Percentiles rank a stretch among this genome's conserved stretches.
phyloP scores from a whole-genome alignment of 2,329 filamentous ascomycete genomes.

The Calonectria henricotiae region DNA sequence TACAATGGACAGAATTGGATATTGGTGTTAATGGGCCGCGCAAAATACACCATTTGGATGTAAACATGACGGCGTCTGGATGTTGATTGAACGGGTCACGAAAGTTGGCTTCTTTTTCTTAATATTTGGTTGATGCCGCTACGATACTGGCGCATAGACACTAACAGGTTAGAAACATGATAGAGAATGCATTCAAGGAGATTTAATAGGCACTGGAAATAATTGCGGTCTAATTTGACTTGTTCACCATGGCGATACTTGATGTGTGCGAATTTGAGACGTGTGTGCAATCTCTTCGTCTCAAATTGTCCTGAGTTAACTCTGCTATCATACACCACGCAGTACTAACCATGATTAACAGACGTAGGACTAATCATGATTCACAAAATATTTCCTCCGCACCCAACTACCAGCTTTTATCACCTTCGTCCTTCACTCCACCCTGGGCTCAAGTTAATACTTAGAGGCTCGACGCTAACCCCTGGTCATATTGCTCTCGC shows the following conservation, averaged over 20 bases:
- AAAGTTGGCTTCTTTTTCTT: slow-evolving; percentile 24
- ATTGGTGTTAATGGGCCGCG: slow-evolving; percentile 12
- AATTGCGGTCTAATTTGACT: neutral
- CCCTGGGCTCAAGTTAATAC: neutral
- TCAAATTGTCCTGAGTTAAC: too few relatives aligned
- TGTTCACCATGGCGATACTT: neutral
- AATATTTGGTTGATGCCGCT: slow-evolving; percentile 30
- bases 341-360: too few relatives aligned
- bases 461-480: neutral
- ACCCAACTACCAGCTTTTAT: neutral
- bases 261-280: neutral
- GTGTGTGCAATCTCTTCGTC: too few relatives aligned
- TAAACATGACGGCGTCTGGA: slow-evolving; percentile 26
- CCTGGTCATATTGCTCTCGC: too few relatives aligned
- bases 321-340: too few relatives aligned
- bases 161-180: slow-evolving; percentile 41
- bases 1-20: slow-evolving; percentile 7
- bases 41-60: slow-evolving; percentile 34
- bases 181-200: slow-evolving; percentile 45
- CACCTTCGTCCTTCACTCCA: neutral
- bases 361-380: neutral
- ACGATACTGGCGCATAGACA: slow-evolving; percentile 42
- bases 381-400: neutral
- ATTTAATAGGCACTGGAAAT: slow-evolving; percentile 7
- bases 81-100: slow-evolving; percentile 20